A percentile compares a stretch with the other conserved stretches of the same genome.
These are phyloP conservation scores for Colletotrichum agaves DNA, from an alignment of 2,329 filamentous ascomycete species.

Conservation along the genomic window DNA sequence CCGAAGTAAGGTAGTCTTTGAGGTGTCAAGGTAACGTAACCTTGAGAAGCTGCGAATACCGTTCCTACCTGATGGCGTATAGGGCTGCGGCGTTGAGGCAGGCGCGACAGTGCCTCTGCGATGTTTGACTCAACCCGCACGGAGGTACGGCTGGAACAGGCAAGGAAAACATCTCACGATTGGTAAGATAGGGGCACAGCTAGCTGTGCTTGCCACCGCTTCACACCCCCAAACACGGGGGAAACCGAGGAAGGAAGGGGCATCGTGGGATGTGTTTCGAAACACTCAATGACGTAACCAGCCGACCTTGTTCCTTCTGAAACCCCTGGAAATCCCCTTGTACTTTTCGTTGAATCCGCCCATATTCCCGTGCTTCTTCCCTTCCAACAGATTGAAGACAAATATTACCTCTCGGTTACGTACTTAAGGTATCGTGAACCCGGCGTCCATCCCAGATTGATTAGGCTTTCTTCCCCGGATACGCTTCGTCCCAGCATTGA, in stretches of 20 bases:
- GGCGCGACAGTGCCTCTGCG: not conserved
- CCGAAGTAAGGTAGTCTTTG: not conserved
- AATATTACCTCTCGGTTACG: not conserved
- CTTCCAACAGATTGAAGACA: not conserved
- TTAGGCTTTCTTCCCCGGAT: slow-evolving; percentile 1
- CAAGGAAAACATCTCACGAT: not conserved
- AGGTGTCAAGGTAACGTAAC: not conserved
- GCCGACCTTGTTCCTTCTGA: slow-evolving; percentile 3
- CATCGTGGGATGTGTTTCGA: slow-evolving; percentile 37
- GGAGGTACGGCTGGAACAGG: not conserved
- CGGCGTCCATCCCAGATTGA: slow-evolving; percentile 17
- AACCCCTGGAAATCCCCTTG: slow-evolving; percentile 13
- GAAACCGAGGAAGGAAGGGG: slow-evolving; percentile 32
- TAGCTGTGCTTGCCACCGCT: slow-evolving; percentile 11
- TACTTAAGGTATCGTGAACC: slow-evolving; percentile 21
- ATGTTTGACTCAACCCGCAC: not conserved
- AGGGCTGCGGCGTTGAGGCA: not conserved
- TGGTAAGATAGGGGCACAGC: not conserved
- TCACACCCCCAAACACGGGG: slow-evolving; percentile 17
- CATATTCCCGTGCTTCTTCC: not conserved
- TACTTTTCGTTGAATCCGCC: not conserved
- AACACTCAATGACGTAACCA: slow-evolving; percentile 35
- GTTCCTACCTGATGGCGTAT: not conserved
- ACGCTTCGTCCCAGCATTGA: slow-evolving; percentile 14
- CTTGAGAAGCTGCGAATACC: not conserved